phyloP scores from a whole-genome alignment of 805 yeast species.

The Ogataea thermomethanolica region DNA sequence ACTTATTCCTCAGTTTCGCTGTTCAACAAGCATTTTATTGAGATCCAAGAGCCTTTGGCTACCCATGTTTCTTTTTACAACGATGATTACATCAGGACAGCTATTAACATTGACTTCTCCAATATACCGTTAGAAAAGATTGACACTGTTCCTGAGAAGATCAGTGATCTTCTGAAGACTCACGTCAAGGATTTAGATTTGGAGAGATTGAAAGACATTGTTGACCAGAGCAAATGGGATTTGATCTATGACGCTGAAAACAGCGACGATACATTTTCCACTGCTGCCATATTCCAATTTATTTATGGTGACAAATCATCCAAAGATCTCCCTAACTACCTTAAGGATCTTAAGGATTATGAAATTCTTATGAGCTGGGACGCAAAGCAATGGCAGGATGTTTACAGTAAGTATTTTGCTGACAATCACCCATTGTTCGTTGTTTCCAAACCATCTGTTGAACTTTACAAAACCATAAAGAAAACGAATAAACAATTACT shows the following conservation, averaged over 20 bases:
- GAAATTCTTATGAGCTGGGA: constrained; percentile 60
- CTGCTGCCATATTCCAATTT: constrained; percentile 72
- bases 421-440: constrained; percentile 63
- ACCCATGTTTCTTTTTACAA: constrained; percentile 66
- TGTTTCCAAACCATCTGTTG: constrained; percentile 67
- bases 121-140: constrained; percentile 76
- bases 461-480: constrained; percentile 51
- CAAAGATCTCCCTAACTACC: constrained; percentile 51
- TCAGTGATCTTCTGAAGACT: constrained; percentile 47
- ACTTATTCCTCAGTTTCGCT: constrained; percentile 76
- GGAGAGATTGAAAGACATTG: constrained; percentile 59
- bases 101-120: constrained; percentile 52
- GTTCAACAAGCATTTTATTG: constrained; percentile 68
- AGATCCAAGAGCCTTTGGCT: constrained; percentile 78
- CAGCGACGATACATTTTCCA: constrained; percentile 56
- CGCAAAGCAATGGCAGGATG: constrained; percentile 59
- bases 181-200: constrained; percentile 62
- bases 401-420: constrained; percentile 52
- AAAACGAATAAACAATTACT: constrained; percentile 46
- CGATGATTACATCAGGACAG: constrained; percentile 66
- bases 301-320: constrained; percentile 71
- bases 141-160: constrained; percentile 47
- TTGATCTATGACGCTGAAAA: constrained; percentile 60
- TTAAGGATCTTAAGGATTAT: constrained; percentile 56
- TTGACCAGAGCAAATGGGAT: constrained; percentile 62